phyloP scores from a whole-genome alignment of 169 alveolate genomes.

The Plasmodium adleri region DNA sequence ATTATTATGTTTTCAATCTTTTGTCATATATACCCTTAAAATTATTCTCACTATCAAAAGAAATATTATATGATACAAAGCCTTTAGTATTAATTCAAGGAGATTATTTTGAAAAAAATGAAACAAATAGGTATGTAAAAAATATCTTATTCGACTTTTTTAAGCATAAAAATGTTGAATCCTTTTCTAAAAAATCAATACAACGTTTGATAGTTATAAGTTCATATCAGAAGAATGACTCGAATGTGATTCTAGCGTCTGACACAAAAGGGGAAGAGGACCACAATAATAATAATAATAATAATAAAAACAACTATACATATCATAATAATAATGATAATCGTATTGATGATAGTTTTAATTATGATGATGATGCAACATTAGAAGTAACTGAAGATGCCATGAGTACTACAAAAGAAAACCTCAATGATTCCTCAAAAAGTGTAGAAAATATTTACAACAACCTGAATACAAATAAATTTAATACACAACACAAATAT shows the following conservation, averaged over 20 bases:
- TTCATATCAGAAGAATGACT: not conserved
- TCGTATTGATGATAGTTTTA: not conserved
- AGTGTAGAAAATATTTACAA: too few relatives aligned
- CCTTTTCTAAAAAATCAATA: slow-evolving; percentile 5
- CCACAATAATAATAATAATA: not conserved
- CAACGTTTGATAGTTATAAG: slow-evolving; percentile 36
- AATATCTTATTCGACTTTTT: slow-evolving; percentile 49
- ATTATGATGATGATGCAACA: not conserved
- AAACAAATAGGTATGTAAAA: slow-evolving; percentile 16
- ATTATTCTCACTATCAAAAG: slow-evolving; percentile 22
- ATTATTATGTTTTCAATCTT: slow-evolving; percentile 20
- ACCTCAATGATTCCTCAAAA: too few relatives aligned
- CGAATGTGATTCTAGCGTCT: not conserved
- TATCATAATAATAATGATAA: not conserved
- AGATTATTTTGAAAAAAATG: slow-evolving; percentile 24
- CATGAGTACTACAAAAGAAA: too few relatives aligned
- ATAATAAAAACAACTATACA: not conserved
- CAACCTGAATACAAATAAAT: too few relatives aligned
- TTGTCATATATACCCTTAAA: slow-evolving; percentile 33
- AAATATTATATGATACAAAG: slow-evolving; percentile 30
- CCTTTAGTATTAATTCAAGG: slow-evolving; percentile 61
- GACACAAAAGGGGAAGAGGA: too few relatives aligned
- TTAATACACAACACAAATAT: too few relatives aligned
- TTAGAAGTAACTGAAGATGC: too few relatives aligned
- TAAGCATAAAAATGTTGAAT: slow-evolving; percentile 47